Conservation (phyloP, 352 stramenopile genomes). For the Pythium coloratum region DNA sequence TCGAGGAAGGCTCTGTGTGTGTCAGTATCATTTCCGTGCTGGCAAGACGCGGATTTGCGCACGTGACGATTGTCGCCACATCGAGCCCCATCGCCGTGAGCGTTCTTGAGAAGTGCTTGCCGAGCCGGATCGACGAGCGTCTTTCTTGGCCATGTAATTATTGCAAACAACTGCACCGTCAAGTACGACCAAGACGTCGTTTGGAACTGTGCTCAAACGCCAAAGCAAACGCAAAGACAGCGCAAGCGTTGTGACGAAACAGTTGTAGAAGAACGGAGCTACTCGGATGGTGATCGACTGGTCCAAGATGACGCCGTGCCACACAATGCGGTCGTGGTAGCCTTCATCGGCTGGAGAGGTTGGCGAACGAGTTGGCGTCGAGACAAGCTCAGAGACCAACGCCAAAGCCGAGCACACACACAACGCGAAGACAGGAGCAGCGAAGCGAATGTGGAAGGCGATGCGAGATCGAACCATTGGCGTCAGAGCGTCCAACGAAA, state of each 20-base stretch:
- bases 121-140: neutral
- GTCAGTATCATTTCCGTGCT: neutral
- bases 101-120: neutral
- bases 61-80: neutral
- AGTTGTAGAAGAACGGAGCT: slow-evolving; percentile 24
- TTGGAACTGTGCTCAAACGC: slow-evolving; percentile 7
- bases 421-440: slow-evolving; percentile 6
- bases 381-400: slow-evolving; percentile 5
- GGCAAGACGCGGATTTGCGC: neutral
- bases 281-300: neutral
- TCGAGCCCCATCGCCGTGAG: slow-evolving; percentile 1
- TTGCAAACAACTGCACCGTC: slow-evolving; percentile 19
- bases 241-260: slow-evolving; percentile 8
- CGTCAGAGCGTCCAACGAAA: slow-evolving; percentile 11
- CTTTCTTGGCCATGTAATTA: slow-evolving; percentile 10
- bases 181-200: slow-evolving; percentile 16
- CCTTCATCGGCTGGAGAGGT: neutral
- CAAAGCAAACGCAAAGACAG: slow-evolving; percentile 15
- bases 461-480: slow-evolving; percentile 1
- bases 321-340: slow-evolving; percentile 10
- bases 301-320: slow-evolving; percentile 1
- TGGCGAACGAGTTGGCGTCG: neutral
- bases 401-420: neutral
- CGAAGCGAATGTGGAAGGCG: slow-evolving; percentile 3
- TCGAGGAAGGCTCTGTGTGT: too few relatives aligned